Evolutionary conservation across 306 rosid genomes (phyloP), one percentile per base, ranked within the genome.

Genomic region (Datisca glomerata): DNA sequence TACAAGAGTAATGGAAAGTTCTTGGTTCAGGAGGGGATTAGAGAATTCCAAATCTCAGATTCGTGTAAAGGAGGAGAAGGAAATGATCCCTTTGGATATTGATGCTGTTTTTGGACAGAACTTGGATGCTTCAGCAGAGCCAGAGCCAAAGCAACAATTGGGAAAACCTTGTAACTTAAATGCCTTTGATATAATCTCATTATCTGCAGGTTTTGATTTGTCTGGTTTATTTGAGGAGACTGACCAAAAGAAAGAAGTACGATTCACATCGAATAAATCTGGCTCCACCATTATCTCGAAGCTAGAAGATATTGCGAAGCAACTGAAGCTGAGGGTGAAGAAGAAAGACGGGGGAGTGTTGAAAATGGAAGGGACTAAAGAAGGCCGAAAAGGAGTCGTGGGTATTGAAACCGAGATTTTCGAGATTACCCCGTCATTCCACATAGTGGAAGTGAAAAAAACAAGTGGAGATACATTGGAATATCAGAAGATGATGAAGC

Each of bases 381-480:
- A 38, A 38, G 43, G 43, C 19, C 43, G 43, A 18, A 38, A 38
- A 38, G 43, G 43, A 6, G 43, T 38, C 19, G 7, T 38, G 7
- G 17, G 19, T 9, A 38, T 38, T 18, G 43, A 38, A 4, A 18
- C 43, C 1, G 43, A 38, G 43, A 38, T 38, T 17, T 38, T 38
- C 18, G 43, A 38, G 43, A 13, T 38, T 18, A 38, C 43, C 10
- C 43, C 43, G 10, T n/a, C 7, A 5, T 18, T 38, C 3, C 43
- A 38, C 19, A n/a, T 38, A 3, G 43, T 38, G 7, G 43, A 38
- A 17, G 21, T 38, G 43, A 38, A 38, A 18, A 38, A 38, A 9
- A 12, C 43, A 8, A 38, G 43, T 3, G 43, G 43, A 38, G 43
- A 38, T 18, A 38, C 43, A 18, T 18, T 38, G 10, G 43, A 38